Conservation (phyloP, 495 filamentous ascomycete species). For the Daldinia loculata region DNA sequence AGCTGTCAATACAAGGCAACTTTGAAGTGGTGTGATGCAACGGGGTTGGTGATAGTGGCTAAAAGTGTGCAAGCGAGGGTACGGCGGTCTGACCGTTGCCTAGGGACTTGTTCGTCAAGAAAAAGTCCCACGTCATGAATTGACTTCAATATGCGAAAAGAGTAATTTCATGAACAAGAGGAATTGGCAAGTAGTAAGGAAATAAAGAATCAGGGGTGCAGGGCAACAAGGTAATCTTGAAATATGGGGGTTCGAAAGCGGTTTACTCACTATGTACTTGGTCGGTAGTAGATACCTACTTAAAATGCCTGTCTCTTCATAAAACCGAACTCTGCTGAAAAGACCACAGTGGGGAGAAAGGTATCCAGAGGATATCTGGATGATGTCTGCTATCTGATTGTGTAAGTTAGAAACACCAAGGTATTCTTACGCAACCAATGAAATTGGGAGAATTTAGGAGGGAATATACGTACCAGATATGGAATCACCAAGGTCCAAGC, state of each 20-base stretch:
- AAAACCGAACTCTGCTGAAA: neutral
- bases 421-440: neutral
- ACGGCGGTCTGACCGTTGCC: neutral
- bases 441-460: neutral
- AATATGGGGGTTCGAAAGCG: neutral
- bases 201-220: neutral
- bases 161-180: neutral
- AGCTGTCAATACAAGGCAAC: neutral
- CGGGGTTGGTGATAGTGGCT: neutral
- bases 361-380: neutral
- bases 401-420: neutral
- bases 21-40: neutral
- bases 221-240: neutral
- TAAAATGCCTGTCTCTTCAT: neutral
- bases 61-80: neutral
- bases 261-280: neutral
- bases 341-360: neutral
- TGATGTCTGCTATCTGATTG: neutral
- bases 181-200: neutral
- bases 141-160: neutral
- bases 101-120: neutral
- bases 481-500: neutral
- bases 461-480: neutral
- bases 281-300: neutral
- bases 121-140: neutral